phyloP scores from a whole-genome alignment of 768 basidiomycete genomes.

The Lactarius tabidus region DNA sequence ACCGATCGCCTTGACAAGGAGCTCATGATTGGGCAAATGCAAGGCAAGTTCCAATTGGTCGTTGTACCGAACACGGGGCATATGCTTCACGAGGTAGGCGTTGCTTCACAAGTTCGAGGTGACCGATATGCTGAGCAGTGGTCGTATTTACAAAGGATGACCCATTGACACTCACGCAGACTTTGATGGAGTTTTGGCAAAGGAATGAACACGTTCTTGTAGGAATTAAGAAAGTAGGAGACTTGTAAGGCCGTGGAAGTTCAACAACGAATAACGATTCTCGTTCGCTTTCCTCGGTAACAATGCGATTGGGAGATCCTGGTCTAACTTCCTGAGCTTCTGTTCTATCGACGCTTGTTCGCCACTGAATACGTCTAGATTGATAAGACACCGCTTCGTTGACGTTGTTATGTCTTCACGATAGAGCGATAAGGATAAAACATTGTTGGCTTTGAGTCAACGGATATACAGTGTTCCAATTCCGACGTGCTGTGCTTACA shows the following conservation, averaged over 20 bases:
- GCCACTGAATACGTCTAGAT: background rate
- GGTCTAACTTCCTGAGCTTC: background rate
- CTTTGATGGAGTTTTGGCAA: constrained; percentile 86
- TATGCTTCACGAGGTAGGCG: constrained; percentile 84
- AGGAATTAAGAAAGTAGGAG: constrained; percentile 58
- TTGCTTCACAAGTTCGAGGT: background rate
- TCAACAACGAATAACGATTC: background rate
- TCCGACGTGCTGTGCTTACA: background rate
- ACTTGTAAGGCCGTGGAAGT: constrained; percentile 29
- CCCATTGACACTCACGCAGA: constrained; percentile 72
- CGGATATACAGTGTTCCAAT: background rate
- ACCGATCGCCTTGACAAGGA: constrained; percentile 89
- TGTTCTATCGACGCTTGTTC: background rate
- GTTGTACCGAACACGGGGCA: constrained; percentile 89
- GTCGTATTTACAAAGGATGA: constrained; percentile 59
- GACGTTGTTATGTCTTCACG: background rate
- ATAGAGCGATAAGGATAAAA: no score
- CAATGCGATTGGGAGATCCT: background rate
- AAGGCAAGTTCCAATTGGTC: constrained; percentile 86
- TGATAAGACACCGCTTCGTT: background rate
- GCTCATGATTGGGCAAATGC: constrained; percentile 87
- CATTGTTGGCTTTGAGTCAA: background rate
- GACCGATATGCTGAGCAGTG: background rate
- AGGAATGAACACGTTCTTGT: constrained; percentile 72
- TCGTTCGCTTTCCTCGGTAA: background rate